These are phyloP conservation scores for Cryphonectria carpinicola DNA, from an alignment of 2,329 filamentous ascomycete genomes.

Conservation along the genomic window DNA sequence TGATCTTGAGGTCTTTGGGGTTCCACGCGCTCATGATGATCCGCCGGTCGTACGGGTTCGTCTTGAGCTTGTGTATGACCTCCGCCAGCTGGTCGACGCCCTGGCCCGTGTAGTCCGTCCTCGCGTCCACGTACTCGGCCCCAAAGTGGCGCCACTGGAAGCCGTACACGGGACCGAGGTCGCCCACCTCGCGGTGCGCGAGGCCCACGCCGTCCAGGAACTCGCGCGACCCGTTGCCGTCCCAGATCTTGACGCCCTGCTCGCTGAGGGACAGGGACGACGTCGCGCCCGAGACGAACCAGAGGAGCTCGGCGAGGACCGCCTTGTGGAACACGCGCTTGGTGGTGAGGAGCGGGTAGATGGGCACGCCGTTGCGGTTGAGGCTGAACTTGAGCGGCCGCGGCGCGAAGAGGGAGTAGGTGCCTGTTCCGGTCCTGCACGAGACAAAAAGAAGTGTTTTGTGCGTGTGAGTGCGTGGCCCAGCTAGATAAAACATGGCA, in stretches of 20 bases:
- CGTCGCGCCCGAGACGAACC: slow-evolving; percentile 89
- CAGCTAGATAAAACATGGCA: slow-evolving; percentile 17
- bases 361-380: slow-evolving; percentile 61
- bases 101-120: slow-evolving; percentile 81
- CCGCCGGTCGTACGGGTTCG: slow-evolving; percentile 83
- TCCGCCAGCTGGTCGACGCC: slow-evolving; percentile 93
- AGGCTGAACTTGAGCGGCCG: slow-evolving; percentile 85
- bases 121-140: slow-evolving; percentile 79
- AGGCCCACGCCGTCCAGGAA: slow-evolving; percentile 88
- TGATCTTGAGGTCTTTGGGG: slow-evolving; percentile 78
- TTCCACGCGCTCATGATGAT: slow-evolving; percentile 97
- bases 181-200: slow-evolving; percentile 79
- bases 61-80: slow-evolving; percentile 82
- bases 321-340: slow-evolving; percentile 94
- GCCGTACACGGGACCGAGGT: slow-evolving; percentile 93
- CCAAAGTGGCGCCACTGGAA: slow-evolving; percentile 99
- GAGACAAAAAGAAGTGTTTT: background rate
- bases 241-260: slow-evolving; percentile 94
- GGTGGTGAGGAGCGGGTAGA: slow-evolving; percentile 93
- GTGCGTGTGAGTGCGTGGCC: background rate
- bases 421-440: slow-evolving; percentile 88
- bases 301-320: slow-evolving; percentile 89
- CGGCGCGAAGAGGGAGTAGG: slow-evolving; percentile 86
- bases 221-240: slow-evolving; percentile 89
- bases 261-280: slow-evolving; percentile 76